Conservation (phyloP, 208 protist genomes). For the Crithidia fasciculata region DNA sequence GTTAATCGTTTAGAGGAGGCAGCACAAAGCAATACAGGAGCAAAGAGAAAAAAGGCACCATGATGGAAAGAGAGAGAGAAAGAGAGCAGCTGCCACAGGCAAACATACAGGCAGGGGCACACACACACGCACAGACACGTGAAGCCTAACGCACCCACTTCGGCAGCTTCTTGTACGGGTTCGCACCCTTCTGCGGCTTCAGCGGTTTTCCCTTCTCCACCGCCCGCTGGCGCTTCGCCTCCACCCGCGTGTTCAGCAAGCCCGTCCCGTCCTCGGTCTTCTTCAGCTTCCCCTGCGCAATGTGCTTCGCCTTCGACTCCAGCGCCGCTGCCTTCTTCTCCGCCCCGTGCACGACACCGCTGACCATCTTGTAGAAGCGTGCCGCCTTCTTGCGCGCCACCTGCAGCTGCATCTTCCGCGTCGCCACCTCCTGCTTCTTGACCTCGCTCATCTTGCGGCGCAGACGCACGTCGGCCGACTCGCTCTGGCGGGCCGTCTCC, state of each 20-base stretch:
- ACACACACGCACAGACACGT: not conserved
- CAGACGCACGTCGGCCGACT: constrained; percentile 59
- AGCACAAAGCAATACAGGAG: not conserved
- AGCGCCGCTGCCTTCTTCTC: constrained; percentile 69
- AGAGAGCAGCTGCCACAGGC: not conserved
- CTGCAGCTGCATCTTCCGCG: constrained; percentile 90
- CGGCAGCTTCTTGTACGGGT: constrained; percentile 88
- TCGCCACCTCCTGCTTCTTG: constrained; percentile 75
- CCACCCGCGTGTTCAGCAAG: constrained; percentile 62
- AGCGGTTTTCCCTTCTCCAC: constrained; percentile 53
- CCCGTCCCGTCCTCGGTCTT: constrained; percentile 60
- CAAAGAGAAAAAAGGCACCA: constrained; percentile 10
- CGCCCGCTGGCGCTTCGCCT: constrained; percentile 52
- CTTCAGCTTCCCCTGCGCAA: constrained; percentile 67
- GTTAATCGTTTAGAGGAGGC: too few relatives aligned
- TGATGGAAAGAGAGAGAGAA: constrained; percentile 10
- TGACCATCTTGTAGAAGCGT: constrained; percentile 91
- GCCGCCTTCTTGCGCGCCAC: constrained; percentile 91
- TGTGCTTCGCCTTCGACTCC: constrained; percentile 78
- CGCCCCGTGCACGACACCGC: constrained; percentile 69
- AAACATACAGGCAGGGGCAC: not conserved
- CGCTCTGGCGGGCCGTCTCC: constrained; percentile 46
- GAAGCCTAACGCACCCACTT: constrained; percentile 81
- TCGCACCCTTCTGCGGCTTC: constrained; percentile 68
- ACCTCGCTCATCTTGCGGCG: constrained; percentile 71